Evolutionary conservation across 2,329 filamentous ascomycete species (phyloP), one percentile per base, ranked within the genome.

Genomic region (Cladophialophora chaetospira): DNA sequence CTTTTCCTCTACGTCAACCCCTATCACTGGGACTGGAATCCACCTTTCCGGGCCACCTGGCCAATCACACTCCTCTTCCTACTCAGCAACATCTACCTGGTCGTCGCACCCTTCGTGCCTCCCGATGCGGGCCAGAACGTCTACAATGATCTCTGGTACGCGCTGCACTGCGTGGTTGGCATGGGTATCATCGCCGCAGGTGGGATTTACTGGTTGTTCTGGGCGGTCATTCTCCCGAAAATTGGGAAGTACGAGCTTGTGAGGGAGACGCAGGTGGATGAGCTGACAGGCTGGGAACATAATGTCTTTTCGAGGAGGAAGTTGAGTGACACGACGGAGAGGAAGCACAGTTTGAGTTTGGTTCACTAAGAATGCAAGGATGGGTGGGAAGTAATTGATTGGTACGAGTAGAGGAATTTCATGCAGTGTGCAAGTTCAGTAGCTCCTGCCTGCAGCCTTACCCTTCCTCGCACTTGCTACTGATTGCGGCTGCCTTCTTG

Each of bases 251-350:
- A 88, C 65, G 75, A 82, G 63, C 74, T 88, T 8, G 75, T 83
- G 2, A 77, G 80, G 54, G 85, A 69, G 76, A 73, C 0, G 68
- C 77, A 1, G 69, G 86, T 5, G 81, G 84, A 58, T 76, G 82
- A 38, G 11, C 53, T 28, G 84, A 87, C 67, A 84, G 85, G 1
- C 3, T 87, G 85, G 85, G 83, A 84, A 63, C 74, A 81, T 28
- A 82, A 73, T 52, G 75, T 81, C 2, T 85, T 86, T 28, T 60
- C 58, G 9, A 48, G 50, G 15, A 35, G 48, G 10, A 53, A 53
- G 36, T 19, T 48, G 1, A 25, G 15, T 8, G 35, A 28, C 10
- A 55, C 15, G 38, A 8, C n/a, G 9, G 25, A 11, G 13, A 23
- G 19, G 17, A 29, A 23, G n/a, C 23, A 5, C 5, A 42, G 35